Base-by-base conservation (phyloP, 768 basidiomycete species). In the Vararia minispora region DNA sequence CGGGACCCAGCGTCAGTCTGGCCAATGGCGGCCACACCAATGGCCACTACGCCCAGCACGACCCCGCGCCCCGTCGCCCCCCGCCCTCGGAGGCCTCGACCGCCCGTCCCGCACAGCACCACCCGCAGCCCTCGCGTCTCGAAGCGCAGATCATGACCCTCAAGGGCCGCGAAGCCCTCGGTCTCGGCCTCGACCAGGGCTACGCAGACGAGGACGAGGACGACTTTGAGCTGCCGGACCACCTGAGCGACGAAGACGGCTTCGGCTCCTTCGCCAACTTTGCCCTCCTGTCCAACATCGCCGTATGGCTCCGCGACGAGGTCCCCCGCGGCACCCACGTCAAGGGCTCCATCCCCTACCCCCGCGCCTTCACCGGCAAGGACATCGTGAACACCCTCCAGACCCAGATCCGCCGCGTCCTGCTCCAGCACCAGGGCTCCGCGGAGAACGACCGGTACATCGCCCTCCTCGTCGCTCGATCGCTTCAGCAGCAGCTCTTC, bases 331-430 rank as follows among this genome's bases (percentile, higher is more conserved):
- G 77, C 6, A 76, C 73, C 6, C 92, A 95, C 50, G 83, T 88
- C 44, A 95, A 97, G 62, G 89, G 88, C 6, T 85, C 89, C 39
- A 86, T 97, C 28, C 83, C 86, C 3, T 94, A 94, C 56, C 84
- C 81, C 4, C 67, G 76, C 3, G 83, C 87, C 16, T 97, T 98
- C 49, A 97, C 94, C 3, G 94, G 94, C 5, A 87, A 86, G 52
- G 90, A 97, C 51, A 77, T 94, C 25, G 89, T 98, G 47, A 85
- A 82, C 2, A 86, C 86, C 0, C 87, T 91, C 26, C 88, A 94
- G 55, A 73, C 74, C 1, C 79, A 84, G 51, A 87, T 97, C 21
- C 84, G 87, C 56, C 72, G 82, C 16, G 85, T 91, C 51, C 68
- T 92, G 6, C 72, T 81, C 33, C 70, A 81, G 50, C 75, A 79